Percentiles rank a stretch among this genome's conserved stretches.
These are phyloP conservation scores for Cadophora sp. DNA, from an alignment of 2,329 filamentous ascomycete genomes.

Conservation along the genomic window DNA sequence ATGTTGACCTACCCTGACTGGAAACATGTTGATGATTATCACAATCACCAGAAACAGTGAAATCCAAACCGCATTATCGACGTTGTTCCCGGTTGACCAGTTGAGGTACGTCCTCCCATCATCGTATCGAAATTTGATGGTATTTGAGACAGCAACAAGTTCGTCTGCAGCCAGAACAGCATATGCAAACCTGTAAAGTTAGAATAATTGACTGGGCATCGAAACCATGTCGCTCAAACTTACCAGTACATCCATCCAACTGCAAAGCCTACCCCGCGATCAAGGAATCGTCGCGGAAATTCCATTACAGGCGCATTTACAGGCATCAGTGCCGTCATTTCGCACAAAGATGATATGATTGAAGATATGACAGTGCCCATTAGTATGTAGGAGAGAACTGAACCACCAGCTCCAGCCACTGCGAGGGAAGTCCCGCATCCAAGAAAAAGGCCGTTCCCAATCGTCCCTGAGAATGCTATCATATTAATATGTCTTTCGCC, in stretches of 20 bases:
- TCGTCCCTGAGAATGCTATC: slow-evolving; percentile 54
- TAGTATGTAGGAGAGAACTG: slow-evolving; percentile 50
- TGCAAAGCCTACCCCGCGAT: slow-evolving; percentile 49
- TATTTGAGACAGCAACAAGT: slow-evolving; percentile 47
- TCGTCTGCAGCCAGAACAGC: slow-evolving; percentile 48
- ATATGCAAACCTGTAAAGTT: slow-evolving; percentile 47
- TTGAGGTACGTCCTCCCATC: slow-evolving; percentile 46
- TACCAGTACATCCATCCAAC: slow-evolving; percentile 51
- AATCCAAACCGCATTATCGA: slow-evolving; percentile 50
- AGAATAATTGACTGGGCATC: slow-evolving; percentile 9
- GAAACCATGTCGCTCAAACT: slow-evolving; percentile 3
- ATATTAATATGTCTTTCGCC: slow-evolving; percentile 53
- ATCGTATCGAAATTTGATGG: slow-evolving; percentile 48
- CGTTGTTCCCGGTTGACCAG: slow-evolving; percentile 46
- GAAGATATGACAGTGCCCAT: slow-evolving; percentile 53
- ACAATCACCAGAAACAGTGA: slow-evolving; percentile 48
- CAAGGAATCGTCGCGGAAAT: slow-evolving; percentile 48
- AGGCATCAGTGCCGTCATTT: slow-evolving; percentile 51
- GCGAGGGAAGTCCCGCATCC: slow-evolving; percentile 50
- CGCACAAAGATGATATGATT: slow-evolving; percentile 52
- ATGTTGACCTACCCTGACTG: slow-evolving; percentile 45
- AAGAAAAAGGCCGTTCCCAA: slow-evolving; percentile 53
- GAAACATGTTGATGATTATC: slow-evolving; percentile 47
- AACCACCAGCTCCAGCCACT: slow-evolving; percentile 50
- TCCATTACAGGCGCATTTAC: slow-evolving; percentile 50